Base-by-base conservation (phyloP, 805 yeast genomes). In the Spathaspora girioi region DNA sequence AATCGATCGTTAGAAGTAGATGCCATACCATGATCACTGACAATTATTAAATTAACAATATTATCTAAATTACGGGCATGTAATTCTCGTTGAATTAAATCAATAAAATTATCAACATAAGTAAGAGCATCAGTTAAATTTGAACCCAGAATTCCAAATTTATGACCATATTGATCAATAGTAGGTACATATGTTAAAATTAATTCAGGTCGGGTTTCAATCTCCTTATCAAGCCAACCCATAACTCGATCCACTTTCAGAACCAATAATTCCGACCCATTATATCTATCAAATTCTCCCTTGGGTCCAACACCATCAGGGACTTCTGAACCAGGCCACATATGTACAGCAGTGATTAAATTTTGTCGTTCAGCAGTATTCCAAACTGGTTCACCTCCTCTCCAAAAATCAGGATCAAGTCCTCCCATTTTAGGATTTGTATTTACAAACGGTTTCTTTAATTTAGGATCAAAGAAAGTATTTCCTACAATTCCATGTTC, bases 311-410 rank as follows among this genome's bases (percentile, higher is more conserved):
- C 62, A 6, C 68, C 69, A 61, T 79, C 82, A 23, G 78, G 77
- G 7, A 84, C 96, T 59, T 90, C 96, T 52, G 91, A 83, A 1
- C 97, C 97, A 0, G 97, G 97, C 96, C 96, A 92, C 97, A 90
- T 91, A 66, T 91, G 96, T n/a, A 89, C 86, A 0, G 91, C 96
- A 5, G 86, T 68, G 2, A 70, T 70, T 1, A 86, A 77, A 5
- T 83, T 85, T 53, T 87, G 87, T 17, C 66, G 64, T 27, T 73
- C 73, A 0, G 93, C 90, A 1, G 96, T 88, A 31, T 77, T 70
- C 97, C 97, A 92, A 18, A 92, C 61, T 0, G 97, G 94, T 63
- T 89, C 94, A 20, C 96, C 96, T 20, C 91, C 93, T 43, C 59
- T 63, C 96, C 97, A 91, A 77, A 83, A 91, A 19, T 71, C 77